Evolutionary conservation across 306 rosid genomes (phyloP).

Genomic region (Fragaria vesca): DNA sequence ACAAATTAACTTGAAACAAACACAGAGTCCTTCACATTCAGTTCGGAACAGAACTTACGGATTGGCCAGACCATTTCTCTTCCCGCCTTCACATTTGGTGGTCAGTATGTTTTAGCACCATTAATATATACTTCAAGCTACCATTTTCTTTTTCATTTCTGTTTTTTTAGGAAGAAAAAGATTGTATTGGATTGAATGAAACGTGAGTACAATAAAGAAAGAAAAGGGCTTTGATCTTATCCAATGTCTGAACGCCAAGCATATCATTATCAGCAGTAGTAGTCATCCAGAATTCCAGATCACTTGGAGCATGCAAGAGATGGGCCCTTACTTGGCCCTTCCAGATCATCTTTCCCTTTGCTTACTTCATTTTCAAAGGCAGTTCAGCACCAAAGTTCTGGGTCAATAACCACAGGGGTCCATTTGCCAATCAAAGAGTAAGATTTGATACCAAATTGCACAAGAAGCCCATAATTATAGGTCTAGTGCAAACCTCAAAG

Average conservation of each 20-base stretch:
- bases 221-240: slow-evolving; percentile 10
- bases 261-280: not conserved
- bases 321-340: no score
- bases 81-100: slow-evolving; percentile 23
- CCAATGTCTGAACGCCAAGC: not conserved
- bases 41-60: slow-evolving; percentile 34
- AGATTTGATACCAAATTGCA: no score
- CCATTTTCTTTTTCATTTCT: not conserved
- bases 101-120: not conserved
- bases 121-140: not conserved
- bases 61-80: slow-evolving; percentile 53
- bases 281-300: not conserved
- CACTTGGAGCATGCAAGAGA: not conserved
- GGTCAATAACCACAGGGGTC: not conserved
- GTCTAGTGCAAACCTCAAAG: no score
- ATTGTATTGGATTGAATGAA: not conserved
- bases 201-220: not conserved
- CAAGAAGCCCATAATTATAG: not conserved
- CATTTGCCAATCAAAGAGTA: not conserved
- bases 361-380: no score
- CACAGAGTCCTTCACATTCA: no score
- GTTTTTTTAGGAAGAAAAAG: not conserved
- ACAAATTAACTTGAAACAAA: not conserved
- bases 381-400: not conserved
- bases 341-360: not conserved